Evolutionary conservation across 805 yeast genomes (phyloP), one percentile per base, ranked within the genome.

Genomic region (Candida mattraensis): DNA sequence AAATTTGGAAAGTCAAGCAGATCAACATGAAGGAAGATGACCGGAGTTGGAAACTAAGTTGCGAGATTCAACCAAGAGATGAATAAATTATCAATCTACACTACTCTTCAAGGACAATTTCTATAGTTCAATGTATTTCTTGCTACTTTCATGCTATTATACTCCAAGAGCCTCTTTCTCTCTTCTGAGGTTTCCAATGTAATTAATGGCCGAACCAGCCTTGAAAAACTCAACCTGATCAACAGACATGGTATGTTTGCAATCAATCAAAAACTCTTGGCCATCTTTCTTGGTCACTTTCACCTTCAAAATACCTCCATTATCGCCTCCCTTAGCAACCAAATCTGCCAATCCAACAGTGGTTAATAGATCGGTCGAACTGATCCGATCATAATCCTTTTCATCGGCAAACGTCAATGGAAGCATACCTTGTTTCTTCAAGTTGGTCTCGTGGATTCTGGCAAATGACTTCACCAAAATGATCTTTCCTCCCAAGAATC

Each of bases 371-470:
- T 93, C 98, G 47, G 93, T 87, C 22, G 89, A 71, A 33, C 77
- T 63, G 40, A 93, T 69, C 56, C 60, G 74, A 63, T 93, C 97
- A 60, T 91, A 93, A 58, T 93, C 99, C 22, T 74, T 67, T 60
- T 88, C 96, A 58, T 91, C 66, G 24, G 87, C 96, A 64, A 93
- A 93, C 17, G 95, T 86, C 58, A 93, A 69, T 22, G 99, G 99
- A 57, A 91, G 73, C 84, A 91, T 80, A 63, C 99, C 99, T 72
- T 93, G 99, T 66, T 93, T 93, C 74, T 91, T 93, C 68, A 91
- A 78, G 66, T 91, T 91, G 22, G 99, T 91, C 70, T 91, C 99
- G 66, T 91, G 99, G 55, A 91, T 91, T 74, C 99, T 83, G 22
- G 99, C 99, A 67, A 91, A 91, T 7, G 97, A 89, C 66, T 89